phyloP scores from a whole-genome alignment of 345 rosid species.

The Arabidopsis suecica region DNA sequence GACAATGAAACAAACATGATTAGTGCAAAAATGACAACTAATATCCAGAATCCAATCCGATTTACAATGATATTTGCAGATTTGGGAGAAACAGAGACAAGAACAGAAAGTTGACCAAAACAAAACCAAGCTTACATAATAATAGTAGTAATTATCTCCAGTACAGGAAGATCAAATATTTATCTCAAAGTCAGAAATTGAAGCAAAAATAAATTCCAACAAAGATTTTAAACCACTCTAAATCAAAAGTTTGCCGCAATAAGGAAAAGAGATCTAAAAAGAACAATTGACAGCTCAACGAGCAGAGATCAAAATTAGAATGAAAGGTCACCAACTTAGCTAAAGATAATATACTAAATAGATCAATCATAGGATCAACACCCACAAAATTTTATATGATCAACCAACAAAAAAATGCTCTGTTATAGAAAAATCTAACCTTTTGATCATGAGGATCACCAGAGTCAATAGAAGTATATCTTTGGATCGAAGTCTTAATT shows the following conservation, averaged over 20 bases:
- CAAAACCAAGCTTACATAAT: slow-evolving; percentile 15
- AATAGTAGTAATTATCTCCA: background rate
- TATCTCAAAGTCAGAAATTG: background rate
- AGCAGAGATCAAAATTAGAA: slow-evolving; percentile 16
- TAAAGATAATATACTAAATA: background rate
- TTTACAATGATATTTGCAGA: background rate
- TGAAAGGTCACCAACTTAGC: slow-evolving; percentile 6
- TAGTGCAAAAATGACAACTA: background rate
- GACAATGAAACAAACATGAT: background rate
- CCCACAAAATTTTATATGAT: slow-evolving; percentile 12
- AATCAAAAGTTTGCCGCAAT: slow-evolving; percentile 6
- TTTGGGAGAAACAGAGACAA: slow-evolving; percentile 22
- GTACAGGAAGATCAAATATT: background rate
- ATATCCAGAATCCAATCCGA: background rate
- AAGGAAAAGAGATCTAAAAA: slow-evolving; percentile 42
- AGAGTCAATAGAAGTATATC: slow-evolving; percentile 27
- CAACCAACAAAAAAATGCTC: background rate
- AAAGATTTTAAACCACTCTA: slow-evolving; percentile 3
- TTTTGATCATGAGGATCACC: slow-evolving; percentile 20
- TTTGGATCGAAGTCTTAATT: slow-evolving; percentile 17
- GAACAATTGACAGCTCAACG: slow-evolving; percentile 30
- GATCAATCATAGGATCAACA: slow-evolving; percentile 29
- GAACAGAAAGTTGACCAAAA: slow-evolving; percentile 36
- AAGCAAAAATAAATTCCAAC: background rate
- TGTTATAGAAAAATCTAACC: slow-evolving; percentile 21